Evolutionary conservation across 176 grass and related monocot genomes (phyloP).

Genomic region (Oryza glumipatula): DNA sequence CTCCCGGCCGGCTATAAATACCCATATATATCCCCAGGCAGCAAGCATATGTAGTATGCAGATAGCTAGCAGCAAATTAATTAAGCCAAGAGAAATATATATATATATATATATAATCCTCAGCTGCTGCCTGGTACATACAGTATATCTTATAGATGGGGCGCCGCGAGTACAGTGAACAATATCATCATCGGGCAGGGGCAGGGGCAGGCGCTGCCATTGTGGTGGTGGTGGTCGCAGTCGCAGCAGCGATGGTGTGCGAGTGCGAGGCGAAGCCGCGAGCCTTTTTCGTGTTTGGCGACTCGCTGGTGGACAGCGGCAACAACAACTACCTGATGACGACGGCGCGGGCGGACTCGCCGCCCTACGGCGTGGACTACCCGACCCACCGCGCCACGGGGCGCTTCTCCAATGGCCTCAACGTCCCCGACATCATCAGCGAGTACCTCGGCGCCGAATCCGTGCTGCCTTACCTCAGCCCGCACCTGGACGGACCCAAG

Average conservation of each 20-base stretch:
- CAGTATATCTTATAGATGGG: no score
- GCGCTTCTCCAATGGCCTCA: conserved; percentile 66
- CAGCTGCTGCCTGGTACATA: no score
- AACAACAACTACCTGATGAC: conserved; percentile 69
- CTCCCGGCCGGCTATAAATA: neutral
- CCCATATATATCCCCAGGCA: no score
- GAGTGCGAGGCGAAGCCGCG: conserved; percentile 6
- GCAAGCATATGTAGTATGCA: neutral
- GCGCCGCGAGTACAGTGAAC: no score
- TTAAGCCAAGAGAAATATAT: no score
- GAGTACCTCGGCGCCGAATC: conserved; percentile 59
- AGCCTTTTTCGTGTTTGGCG: conserved; percentile 66
- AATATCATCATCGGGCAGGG: no score
- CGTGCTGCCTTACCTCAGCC: conserved; percentile 59
- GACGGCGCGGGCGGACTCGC: conserved; percentile 59
- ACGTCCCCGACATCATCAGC: conserved; percentile 68
- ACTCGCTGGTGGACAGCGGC: conserved; percentile 69
- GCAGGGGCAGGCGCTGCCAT: neutral
- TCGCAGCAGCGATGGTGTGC: neutral
- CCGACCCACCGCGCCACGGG: conserved; percentile 57
- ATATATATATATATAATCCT: no score
- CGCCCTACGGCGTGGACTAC: conserved; percentile 60
- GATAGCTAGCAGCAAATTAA: no score
- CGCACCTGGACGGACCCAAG: conserved; percentile 46
- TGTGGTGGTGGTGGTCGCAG: neutral